Conservation (phyloP, 2,329 filamentous ascomycete species). For the Elsinoe necatrix region DNA sequence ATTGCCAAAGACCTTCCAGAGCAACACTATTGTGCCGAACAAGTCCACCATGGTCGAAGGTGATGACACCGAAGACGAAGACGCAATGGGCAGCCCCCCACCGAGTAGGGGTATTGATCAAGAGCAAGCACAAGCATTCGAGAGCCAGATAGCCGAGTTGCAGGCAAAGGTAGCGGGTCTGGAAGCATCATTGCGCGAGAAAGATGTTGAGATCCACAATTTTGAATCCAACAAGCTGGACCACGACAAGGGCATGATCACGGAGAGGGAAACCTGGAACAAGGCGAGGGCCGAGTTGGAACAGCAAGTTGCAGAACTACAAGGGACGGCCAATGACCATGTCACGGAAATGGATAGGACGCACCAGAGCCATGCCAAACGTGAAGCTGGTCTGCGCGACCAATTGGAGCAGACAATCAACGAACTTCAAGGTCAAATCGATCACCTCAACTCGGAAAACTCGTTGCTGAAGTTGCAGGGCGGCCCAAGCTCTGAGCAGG, state of each 20-base stretch:
- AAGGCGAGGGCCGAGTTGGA: constrained; percentile 59
- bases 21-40: constrained; percentile 93
- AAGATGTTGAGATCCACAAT: constrained; percentile 59
- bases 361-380: constrained; percentile 35
- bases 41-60: constrained; percentile 98
- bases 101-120: constrained; percentile 46
- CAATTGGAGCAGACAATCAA: constrained; percentile 17
- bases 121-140: constrained; percentile 68
- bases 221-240: constrained; percentile 52
- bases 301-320: constrained; percentile 22
- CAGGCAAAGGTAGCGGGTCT: constrained; percentile 64
- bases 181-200: constrained; percentile 60
- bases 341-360: constrained; percentile 47
- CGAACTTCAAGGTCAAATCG: constrained; percentile 17
- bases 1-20: constrained; percentile 81
- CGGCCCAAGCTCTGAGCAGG: constrained; percentile 23
- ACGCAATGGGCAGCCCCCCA: constrained; percentile 46
- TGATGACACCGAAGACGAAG: constrained; percentile 65
- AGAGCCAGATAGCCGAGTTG: constrained; percentile 65
- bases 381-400: constrained; percentile 17
- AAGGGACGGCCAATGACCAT: constrained; percentile 16
- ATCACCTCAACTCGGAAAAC: constrained; percentile 22
- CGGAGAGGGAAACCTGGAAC: constrained; percentile 24
- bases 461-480: constrained; percentile 29
- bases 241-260: constrained; percentile 28